Evolutionary conservation across 257 asterid species (phyloP), one percentile per base, ranked within the genome.

Genomic region (Orobanche coerulescens): DNA sequence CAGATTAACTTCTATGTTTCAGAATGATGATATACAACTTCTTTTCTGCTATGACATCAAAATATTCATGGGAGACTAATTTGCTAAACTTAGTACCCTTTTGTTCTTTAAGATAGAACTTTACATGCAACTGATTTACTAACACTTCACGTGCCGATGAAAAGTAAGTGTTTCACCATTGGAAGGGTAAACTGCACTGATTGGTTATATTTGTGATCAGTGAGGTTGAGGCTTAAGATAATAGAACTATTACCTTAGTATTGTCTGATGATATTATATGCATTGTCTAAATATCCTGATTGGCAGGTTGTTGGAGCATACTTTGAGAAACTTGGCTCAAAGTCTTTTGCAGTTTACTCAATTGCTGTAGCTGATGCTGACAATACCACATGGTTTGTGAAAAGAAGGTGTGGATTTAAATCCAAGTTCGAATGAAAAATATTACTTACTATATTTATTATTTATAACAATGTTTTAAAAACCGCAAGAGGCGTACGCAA

Each of bases 301-400:
- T 54, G 62, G 58, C 94, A 93, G 98, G 95, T 89, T 36, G 73
- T 85, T 66, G 97, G 97, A 73, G 99, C 97, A 28, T 93, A 83
- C 79, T 93, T 89, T 66, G 99, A 93, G 84, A 86, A 85, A 77
- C 79, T 78, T 70, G 94, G 95, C 15, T 87, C 99, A 56, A 89
- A 80, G 61, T 90, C 99, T 48, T 90, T 93, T 78, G 99, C 97
- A 18, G 99, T 93, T 47, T 93, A 93, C 69, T 85, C 95, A 55
- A 84, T 93, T 63, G 94, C 90, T 52, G 94, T 87, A 57, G 84
- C 88, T 50, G 97, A 83, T 79, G 87, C 93, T 66, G 83, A 78
- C 43, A 82, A 70, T 36, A 80, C 72, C 50, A 82, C 96, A 62
- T 87, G 96, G 97, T 89, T 80, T 78, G 99, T 93, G 74, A 93